These are phyloP conservation scores for Ustilago crameri DNA, from an alignment of 1,284 basidiomycete genomes.

Conservation along the genomic window DNA sequence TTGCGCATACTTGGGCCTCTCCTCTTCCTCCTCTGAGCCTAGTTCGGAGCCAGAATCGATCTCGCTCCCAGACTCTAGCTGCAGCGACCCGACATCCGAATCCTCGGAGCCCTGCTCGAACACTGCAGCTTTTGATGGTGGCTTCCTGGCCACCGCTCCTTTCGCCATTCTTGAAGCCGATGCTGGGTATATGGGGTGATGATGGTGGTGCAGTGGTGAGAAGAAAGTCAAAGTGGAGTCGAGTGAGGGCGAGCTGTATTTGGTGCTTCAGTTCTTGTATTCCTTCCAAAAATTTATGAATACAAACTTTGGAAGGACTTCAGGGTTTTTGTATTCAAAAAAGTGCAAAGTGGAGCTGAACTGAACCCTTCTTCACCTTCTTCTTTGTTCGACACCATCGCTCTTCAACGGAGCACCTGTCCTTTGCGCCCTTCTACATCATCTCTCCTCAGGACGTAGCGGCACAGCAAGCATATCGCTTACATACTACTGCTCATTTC, in stretches of 20 bases:
- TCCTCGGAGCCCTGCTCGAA: constrained; percentile 47
- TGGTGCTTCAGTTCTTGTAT: constrained; percentile 7
- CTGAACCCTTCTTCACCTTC: neutral
- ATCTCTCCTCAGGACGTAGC: too few species aligned
- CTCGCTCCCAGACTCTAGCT: constrained; percentile 28
- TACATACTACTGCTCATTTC: too few species aligned
- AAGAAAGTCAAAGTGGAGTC: constrained; percentile 13
- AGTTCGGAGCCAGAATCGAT: constrained; percentile 22
- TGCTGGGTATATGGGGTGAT: neutral
- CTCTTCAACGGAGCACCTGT: neutral
- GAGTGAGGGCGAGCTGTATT: neutral
- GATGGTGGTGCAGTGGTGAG: neutral
- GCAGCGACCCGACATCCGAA: constrained; percentile 21
- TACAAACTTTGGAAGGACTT: constrained; percentile 10
- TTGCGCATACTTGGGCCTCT: constrained; percentile 46
- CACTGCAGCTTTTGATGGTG: constrained; percentile 9
- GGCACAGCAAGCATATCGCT: too few species aligned
- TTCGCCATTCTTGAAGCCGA: constrained; percentile 17
- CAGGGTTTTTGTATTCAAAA: constrained; percentile 29
- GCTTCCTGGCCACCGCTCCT: neutral
- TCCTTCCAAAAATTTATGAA: constrained; percentile 16
- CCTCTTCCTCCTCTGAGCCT: constrained; percentile 15
- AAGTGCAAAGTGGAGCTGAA: constrained; percentile 6
- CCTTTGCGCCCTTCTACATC: too few species aligned
- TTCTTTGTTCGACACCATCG: neutral